Evolutionary conservation across 345 rosid species (phyloP), one percentile per base, ranked within the genome.

Genomic region (Eutrema japonicum): DNA sequence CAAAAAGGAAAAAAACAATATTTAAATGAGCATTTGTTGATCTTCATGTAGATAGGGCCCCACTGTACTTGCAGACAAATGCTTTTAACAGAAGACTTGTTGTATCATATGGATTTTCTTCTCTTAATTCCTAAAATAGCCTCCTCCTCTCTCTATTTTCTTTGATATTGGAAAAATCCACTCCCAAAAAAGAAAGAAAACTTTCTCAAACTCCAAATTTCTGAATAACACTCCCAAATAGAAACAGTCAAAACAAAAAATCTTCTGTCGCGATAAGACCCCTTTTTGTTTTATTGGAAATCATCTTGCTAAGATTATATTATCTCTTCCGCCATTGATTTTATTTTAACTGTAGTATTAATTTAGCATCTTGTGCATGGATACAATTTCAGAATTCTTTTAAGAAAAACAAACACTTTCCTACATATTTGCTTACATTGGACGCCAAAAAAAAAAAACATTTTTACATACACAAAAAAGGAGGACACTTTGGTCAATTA

Each of bases 21-120:
- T 22, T 14, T 45, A 57, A 75, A 46, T 14, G 65, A 63, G 60
- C 47, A 70, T 68, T 73, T 78, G 64, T 10, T 61, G 49, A 64
- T 59, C 48, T 65, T 58, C 50, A 64, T 67, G 76, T 64, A 77
- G 72, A 66, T 57, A 37, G 56, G 76, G 68, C 0, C 75, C 80
- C 62, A 77, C 68, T 57, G 76, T 77, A 71, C 76, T 77, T 71
- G 72, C 68, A 77, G 80, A 77, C 80, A 71, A 71, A 57, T 42
- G 43, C 51, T 12, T 66, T 76, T 40, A 63, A 69, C 71, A 56
- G 72, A 64, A 50, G 76, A 57, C 75, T 64, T 56, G 67, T 64
- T 56, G 67, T 77, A 72, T 56, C 72, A 58, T 58, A 65, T 71
- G 76, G 80, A 76, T 76, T 70, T 63, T 70, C 70, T 40, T 64